Percentiles rank a stretch among this genome's conserved stretches.
Evolutionary conservation across 495 filamentous ascomycete species (phyloP).

Genomic region (Filosporella fistucella): DNA sequence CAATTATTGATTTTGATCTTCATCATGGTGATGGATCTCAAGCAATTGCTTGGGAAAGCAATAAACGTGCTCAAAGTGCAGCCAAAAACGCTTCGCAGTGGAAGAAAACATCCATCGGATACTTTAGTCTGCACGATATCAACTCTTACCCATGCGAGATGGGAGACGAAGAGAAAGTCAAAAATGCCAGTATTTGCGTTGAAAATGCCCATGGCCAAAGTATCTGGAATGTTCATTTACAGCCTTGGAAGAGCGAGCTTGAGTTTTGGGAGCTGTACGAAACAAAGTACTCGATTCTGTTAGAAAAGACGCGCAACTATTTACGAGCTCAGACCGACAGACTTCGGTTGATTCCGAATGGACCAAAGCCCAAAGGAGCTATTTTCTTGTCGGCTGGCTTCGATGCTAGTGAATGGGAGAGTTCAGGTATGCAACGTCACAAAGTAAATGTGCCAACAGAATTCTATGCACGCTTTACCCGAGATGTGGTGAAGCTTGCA

Average conservation of each 20-base stretch:
- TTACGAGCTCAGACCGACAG: slow-evolving; percentile 63
- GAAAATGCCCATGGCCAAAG: slow-evolving; percentile 88
- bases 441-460: slow-evolving; percentile 92
- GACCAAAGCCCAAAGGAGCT: slow-evolving; percentile 64
- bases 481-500: slow-evolving; percentile 75
- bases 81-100: slow-evolving; percentile 57
- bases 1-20: slow-evolving; percentile 94
- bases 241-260: slow-evolving; percentile 71
- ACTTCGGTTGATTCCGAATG: slow-evolving; percentile 41
- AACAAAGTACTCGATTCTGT: slow-evolving; percentile 63
- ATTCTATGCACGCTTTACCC: slow-evolving; percentile 88
- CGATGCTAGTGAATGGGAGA: slow-evolving; percentile 93
- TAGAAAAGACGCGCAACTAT: slow-evolving; percentile 76
- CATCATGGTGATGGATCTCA: slow-evolving; percentile 97
- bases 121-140: slow-evolving; percentile 95
- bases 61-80: slow-evolving; percentile 48
- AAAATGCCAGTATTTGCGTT: slow-evolving; percentile 85
- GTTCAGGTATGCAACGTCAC: slow-evolving; percentile 89
- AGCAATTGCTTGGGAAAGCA: slow-evolving; percentile 84
- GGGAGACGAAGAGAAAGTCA: slow-evolving; percentile 85
- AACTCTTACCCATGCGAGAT: slow-evolving; percentile 94
- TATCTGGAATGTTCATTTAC: slow-evolving; percentile 94
- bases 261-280: slow-evolving; percentile 91
- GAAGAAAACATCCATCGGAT: slow-evolving; percentile 85
- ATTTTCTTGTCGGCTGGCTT: slow-evolving; percentile 96